phyloP scores from a whole-genome alignment of 2,329 filamentous ascomycete species.

The Ilyonectria mors-panacis region DNA sequence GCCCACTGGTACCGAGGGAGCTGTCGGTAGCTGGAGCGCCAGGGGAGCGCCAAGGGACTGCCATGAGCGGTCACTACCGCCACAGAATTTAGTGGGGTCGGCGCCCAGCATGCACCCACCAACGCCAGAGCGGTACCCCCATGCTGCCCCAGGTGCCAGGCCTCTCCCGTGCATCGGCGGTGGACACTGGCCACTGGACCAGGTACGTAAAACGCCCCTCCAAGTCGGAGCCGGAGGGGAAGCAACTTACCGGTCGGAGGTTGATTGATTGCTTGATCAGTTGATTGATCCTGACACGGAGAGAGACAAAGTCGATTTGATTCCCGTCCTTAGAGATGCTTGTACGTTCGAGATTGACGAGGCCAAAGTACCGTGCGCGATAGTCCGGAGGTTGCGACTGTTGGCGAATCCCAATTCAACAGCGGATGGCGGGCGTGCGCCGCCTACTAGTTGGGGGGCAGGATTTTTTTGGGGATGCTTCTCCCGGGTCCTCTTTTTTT shows the following conservation, averaged over 20 bases:
- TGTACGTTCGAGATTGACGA: not conserved
- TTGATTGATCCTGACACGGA: not conserved
- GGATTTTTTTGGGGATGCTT: constrained; percentile 49
- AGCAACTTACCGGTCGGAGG: constrained; percentile 11
- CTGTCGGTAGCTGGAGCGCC: constrained; percentile 19
- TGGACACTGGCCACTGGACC: constrained; percentile 11
- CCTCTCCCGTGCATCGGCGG: constrained; percentile 28
- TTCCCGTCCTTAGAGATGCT: not conserved
- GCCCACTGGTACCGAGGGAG: constrained; percentile 8
- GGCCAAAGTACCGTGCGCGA: not conserved
- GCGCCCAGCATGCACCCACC: constrained; percentile 28
- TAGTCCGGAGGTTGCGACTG: not conserved
- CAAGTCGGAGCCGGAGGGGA: constrained; percentile 12
- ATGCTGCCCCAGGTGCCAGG: constrained; percentile 17
- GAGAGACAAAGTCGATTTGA: not conserved
- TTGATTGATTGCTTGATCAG: not conserved
- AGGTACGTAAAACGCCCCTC: constrained; percentile 25
- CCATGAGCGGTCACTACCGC: constrained; percentile 17
- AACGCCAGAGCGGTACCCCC: constrained; percentile 24
- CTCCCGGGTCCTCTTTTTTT: constrained; percentile 45
- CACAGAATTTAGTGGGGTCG: constrained; percentile 46
- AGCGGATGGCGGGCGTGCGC: constrained; percentile 1
- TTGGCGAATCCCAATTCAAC: constrained; percentile 4
- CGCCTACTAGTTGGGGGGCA: constrained; percentile 46
- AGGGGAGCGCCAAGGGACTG: constrained; percentile 17